These are phyloP conservation scores for Nicotiana undulata DNA, from an alignment of 257 asterid species.

Conservation along the genomic window DNA sequence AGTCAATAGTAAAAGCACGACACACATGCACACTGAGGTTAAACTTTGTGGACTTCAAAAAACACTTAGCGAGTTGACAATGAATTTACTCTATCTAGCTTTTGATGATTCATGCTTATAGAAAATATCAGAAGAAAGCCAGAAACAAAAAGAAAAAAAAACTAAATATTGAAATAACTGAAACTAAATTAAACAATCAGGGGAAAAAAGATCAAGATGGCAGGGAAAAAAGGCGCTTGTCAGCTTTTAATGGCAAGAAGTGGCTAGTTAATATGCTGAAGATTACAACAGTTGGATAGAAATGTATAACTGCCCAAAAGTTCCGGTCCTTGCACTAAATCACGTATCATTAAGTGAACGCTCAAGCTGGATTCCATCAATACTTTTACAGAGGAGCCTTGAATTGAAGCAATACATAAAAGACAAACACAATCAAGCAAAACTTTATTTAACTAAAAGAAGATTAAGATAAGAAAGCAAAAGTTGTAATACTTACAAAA, in stretches of 20 bases:
- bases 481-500: slow-evolving; percentile 42
- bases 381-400: background rate
- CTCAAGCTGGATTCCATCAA: background rate
- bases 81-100: background rate
- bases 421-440: background rate
- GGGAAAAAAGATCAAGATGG: background rate
- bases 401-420: background rate
- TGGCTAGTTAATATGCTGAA: background rate
- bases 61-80: background rate
- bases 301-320: background rate
- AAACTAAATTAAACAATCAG: background rate
- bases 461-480: background rate
- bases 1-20: too few relatives aligned
- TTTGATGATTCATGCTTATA: background rate
- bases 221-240: background rate
- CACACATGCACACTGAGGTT: background rate
- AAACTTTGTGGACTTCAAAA: background rate
- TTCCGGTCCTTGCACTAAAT: background rate
- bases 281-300: background rate
- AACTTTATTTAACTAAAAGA: background rate
- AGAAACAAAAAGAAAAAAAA: background rate
- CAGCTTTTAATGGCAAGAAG: background rate
- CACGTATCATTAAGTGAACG: background rate
- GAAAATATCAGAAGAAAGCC: background rate
- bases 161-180: background rate